Percentiles rank a stretch among this genome's conserved stretches.
These are phyloP conservation scores for Fusarium fujikuroi DNA, from an alignment of 2,329 filamentous ascomycete genomes.

Conservation along the genomic window DNA sequence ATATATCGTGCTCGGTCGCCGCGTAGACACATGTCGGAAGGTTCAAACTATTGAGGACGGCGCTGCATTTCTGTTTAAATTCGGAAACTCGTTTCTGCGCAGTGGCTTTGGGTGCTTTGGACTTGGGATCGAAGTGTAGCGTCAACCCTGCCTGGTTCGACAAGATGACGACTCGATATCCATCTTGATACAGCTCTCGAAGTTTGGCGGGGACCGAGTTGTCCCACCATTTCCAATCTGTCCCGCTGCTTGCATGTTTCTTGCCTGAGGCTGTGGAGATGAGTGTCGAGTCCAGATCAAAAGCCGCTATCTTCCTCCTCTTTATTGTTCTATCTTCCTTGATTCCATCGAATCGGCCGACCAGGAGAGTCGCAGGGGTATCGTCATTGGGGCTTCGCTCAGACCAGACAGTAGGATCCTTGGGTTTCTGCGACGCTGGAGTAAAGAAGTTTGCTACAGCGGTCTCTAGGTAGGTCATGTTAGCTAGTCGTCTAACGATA, in stretches of 20 bases:
- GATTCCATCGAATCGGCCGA: conserved; percentile 74
- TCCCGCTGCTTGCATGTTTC: conserved; percentile 74
- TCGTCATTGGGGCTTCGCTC: conserved; percentile 66
- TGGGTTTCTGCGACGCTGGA: conserved; percentile 83
- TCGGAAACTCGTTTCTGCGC: conserved; percentile 72
- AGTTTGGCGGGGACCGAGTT: conserved; percentile 73
- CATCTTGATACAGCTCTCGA: conserved; percentile 73
- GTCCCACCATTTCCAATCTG: conserved; percentile 98
- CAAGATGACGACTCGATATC: conserved; percentile 80
- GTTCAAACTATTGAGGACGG: conserved; percentile 76
- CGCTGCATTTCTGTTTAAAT: conserved; percentile 84
- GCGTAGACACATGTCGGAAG: conserved; percentile 86
- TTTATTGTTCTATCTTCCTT: conserved; percentile 48
- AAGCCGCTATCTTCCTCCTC: conserved; percentile 73
- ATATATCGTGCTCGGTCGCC: conserved; percentile 83
- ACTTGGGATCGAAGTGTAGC: conserved; percentile 78
- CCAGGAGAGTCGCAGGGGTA: conserved; percentile 70
- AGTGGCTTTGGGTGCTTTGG: conserved; percentile 66
- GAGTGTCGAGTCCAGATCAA: conserved; percentile 87
- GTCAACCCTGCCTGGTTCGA: conserved; percentile 90
- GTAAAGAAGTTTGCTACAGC: conserved; percentile 89
- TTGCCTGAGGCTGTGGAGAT: conserved; percentile 84
- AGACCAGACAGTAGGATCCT: conserved; percentile 78
- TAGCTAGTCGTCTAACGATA: conserved; percentile 4
- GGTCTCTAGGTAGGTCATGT: conserved; percentile 59